phyloP scores from a whole-genome alignment of 2,329 filamentous ascomycete genomes.

The Dendrostoma leiphaemia region DNA sequence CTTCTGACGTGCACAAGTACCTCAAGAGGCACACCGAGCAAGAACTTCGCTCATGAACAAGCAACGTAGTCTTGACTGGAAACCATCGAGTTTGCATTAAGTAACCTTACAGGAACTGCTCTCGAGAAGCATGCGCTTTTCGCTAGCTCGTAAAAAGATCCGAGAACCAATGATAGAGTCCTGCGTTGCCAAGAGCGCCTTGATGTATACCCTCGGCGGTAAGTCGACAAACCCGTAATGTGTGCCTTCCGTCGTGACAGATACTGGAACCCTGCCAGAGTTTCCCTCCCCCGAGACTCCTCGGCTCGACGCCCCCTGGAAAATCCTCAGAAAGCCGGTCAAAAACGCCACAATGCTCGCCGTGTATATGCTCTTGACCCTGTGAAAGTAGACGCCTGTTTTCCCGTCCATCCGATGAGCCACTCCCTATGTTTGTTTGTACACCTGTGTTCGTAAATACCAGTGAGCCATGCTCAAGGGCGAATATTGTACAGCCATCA shows the following conservation, averaged over 20 bases:
- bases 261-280: not conserved
- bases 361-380: conserved; percentile 17
- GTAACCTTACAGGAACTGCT: too few species aligned
- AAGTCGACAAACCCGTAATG: not conserved
- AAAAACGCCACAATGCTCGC: conserved; percentile 15
- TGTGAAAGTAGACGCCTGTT: conserved; percentile 12
- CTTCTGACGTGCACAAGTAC: too few species aligned
- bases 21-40: too few species aligned
- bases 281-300: not conserved
- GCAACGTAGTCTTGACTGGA: too few species aligned
- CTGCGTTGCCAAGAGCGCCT: not conserved
- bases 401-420: conserved; percentile 11
- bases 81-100: too few species aligned
- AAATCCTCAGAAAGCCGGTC: not conserved
- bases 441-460: conserved; percentile 12
- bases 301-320: conserved; percentile 10
- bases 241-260: conserved; percentile 2
- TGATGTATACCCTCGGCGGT: not conserved
- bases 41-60: too few species aligned
- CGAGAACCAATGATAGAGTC: too few species aligned
- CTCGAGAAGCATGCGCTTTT: too few species aligned
- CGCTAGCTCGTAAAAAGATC: too few species aligned
- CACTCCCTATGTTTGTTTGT: conserved; percentile 19
- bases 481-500: conserved; percentile 9
- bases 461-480: not conserved